Evolutionary conservation across 768 basidiomycete genomes (phyloP), one percentile per base, ranked within the genome.

Genomic region (Tulasnella sp.): DNA sequence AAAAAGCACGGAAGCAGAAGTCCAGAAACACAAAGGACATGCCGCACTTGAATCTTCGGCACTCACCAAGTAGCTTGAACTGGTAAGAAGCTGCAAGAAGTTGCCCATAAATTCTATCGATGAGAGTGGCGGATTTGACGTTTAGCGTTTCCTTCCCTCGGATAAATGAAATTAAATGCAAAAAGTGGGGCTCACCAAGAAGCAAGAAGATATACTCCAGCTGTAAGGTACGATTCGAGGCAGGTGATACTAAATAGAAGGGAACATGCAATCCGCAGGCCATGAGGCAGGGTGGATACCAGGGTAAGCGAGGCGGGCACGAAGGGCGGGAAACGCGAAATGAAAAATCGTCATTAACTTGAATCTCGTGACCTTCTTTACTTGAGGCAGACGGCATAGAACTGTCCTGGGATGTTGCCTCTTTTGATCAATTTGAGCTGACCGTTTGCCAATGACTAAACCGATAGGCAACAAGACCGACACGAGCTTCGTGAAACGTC

Each of bases 191-290:
- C 8, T 22, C 19, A 8, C 9, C 16, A 0, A 35, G 19, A 17
- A 17, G 26, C 9, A 7, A n/a, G 42, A 26, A 66, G 29, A 44
- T 29, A 39, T 47, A 19, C 41, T 62, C 89, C 89, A 29, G 91
- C n/a, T 82, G 75, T 91, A 89, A 1, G 86, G 84, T 0, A 81
- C 87, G 66, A 92, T 86, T 92, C 92, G 94, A 73, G 86, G 86
- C 0, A 88, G 77, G 12, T 80, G 77, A 0, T 81, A 22, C 40
- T 69, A 29, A 12, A n/a, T 12, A 12, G 19, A n/a, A 29, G n/a
- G n/a, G 42, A 26, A 12, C 12, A 12, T 64, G 26, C 26, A n/a
- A n/a, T 11, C 29, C 11, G 14, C 12, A 29, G 12, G 29, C 42
- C 12, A 44, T 44, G 12, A 44, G 42, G 29, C 44, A 47, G 14